Evolutionary conservation across 768 basidiomycete species (phyloP).

Genomic region (Lanmaoa pseudosensibilis): DNA sequence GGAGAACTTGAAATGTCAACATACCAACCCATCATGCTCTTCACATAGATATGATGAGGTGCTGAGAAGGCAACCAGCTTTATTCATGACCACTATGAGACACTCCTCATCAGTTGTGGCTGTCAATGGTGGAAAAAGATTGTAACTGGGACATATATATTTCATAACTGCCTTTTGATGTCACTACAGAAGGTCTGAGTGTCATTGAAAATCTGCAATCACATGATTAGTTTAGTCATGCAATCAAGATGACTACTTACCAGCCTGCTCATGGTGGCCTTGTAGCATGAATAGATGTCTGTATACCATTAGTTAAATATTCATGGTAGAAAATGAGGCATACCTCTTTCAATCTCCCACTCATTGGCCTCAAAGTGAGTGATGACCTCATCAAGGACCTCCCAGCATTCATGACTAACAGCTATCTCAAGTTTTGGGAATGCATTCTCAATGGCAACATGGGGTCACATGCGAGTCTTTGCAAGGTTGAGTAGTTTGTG

Average conservation of each 20-base stretch:
- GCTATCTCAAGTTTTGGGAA: neutral
- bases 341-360: too few relatives aligned
- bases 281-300: too few relatives aligned
- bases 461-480: neutral
- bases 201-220: neutral
- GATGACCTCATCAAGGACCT: neutral
- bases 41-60: neutral
- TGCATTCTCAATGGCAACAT: too few relatives aligned
- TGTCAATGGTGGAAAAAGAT: neutral
- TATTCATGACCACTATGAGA: neutral
- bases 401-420: neutral
- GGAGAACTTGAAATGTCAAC: neutral
- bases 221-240: neutral
- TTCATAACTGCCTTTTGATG: neutral
- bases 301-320: too few relatives aligned
- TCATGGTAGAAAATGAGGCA: too few relatives aligned
- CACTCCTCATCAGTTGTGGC: neutral
- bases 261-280: too few relatives aligned
- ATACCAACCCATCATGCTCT: neutral
- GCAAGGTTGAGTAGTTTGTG: neutral
- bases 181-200: neutral
- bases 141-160: neutral
- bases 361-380: neutral
- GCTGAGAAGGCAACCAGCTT: neutral
- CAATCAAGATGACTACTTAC: neutral